phyloP scores from a whole-genome alignment of 2,329 filamentous ascomycete genomes.

The Fusarium chaquense region DNA sequence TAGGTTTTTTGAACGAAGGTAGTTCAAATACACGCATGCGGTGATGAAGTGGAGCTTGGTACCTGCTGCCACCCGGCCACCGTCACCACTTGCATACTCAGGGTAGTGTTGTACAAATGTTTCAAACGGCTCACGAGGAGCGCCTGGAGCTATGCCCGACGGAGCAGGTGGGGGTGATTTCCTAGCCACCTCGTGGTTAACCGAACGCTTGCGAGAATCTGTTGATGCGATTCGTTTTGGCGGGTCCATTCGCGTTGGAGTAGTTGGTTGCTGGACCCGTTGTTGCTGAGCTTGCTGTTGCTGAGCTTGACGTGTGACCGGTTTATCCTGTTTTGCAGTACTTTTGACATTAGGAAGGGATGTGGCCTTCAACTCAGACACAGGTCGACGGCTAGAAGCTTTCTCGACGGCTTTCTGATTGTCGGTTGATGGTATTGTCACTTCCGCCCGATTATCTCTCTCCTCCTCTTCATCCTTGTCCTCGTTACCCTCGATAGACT shows the following conservation, averaged over 20 bases:
- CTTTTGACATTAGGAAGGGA: not conserved
- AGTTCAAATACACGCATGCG: constrained; percentile 59
- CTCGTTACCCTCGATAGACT: constrained; percentile 40
- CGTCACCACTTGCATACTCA: constrained; percentile 55
- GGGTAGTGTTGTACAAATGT: constrained; percentile 60
- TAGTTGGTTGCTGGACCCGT: not conserved
- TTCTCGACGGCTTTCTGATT: constrained; percentile 4
- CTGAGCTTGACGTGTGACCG: not conserved
- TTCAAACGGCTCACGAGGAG: constrained; percentile 49
- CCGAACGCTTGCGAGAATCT: not conserved
- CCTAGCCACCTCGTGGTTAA: not conserved
- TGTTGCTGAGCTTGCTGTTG: not conserved
- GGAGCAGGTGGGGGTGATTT: not conserved
- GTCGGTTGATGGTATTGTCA: constrained; percentile 24
- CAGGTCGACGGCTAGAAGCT: not conserved
- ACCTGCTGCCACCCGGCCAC: constrained; percentile 44
- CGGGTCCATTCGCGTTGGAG: not conserved
- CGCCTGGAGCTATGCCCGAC: constrained; percentile 20
- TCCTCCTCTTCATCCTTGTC: constrained; percentile 22
- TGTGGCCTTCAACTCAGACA: not conserved
- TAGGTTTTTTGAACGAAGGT: constrained; percentile 50
- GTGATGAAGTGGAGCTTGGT: constrained; percentile 58
- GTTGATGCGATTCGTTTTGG: not conserved
- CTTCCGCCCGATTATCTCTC: constrained; percentile 4
- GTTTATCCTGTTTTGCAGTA: not conserved